Base-by-base conservation (phyloP, 345 rosid genomes). In the Camelina sativa region DNA sequence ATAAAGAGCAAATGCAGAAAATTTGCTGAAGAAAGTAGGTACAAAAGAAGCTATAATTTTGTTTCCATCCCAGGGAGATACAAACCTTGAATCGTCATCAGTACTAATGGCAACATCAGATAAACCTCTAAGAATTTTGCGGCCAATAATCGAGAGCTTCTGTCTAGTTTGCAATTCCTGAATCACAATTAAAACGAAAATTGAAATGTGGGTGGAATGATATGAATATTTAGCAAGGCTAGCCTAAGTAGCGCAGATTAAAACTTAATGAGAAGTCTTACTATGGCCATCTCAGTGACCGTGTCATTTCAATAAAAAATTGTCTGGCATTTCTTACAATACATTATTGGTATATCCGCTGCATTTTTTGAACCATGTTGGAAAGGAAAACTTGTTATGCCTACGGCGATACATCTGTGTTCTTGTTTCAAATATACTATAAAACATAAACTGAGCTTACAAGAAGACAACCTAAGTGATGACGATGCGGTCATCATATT, bases 81-180 rank as follows among this genome's bases (percentile, higher is more conserved):
- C 83, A 46, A 62, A 92, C 99, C 91, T 89, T 79, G 91, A 85
- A 58, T 80, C 78, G 67, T 87, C 92, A 71, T 62, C 65, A 55
- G 81, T 67, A 44, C 73, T 73, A 48, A 90, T 89, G 54, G 95
- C 86, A 67, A 95, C 76, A 78, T 88, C 97, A 56, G 91, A 84
- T 62, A 90, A 80, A 67, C 96, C 97, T 69, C 81, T 83, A 23
- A 11, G 76, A 67, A 79, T 32, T 38, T 77, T 67, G 66, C 84
- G 82, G 65, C 97, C 96, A 51, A 82, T 68, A 79, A 86, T 67
- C 3, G 88, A 82, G 59, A 83, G 81, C 72, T 76, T 60, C 10
- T 72, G 75, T 74, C 80, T 86, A 65, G 91, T 78, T 79, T 74
- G 85, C 68, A 95, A 74, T 59, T 87, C 87, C 98, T 89, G 87